These are phyloP conservation scores for Cryptococcus sp. DNA, from an alignment of 1,284 basidiomycete species.

Conservation along the genomic window DNA sequence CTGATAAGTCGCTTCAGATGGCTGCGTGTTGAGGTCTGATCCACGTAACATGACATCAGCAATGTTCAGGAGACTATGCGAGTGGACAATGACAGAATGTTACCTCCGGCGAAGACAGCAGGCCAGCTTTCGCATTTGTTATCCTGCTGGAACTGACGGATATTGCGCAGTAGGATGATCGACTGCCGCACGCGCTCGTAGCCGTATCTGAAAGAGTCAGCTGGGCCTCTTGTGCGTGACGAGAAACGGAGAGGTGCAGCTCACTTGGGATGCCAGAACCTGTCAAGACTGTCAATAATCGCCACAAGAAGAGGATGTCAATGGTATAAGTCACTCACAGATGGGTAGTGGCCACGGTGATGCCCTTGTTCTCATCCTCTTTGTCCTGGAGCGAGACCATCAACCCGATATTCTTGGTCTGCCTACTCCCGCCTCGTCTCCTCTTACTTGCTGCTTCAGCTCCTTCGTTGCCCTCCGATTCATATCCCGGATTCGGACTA, in stretches of 20 bases:
- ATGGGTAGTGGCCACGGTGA: conserved; percentile 70
- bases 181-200: conserved; percentile 80
- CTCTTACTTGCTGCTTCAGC: conserved; percentile 26
- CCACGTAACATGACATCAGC: conserved; percentile 8
- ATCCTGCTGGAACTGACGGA: conserved; percentile 61
- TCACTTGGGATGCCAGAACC: conserved; percentile 90
- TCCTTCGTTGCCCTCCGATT: conserved; percentile 25
- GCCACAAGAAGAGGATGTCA: background rate
- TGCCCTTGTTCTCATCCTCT: conserved; percentile 48
- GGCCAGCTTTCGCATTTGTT: conserved; percentile 65
- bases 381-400: conserved; percentile 66
- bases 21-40: conserved; percentile 89
- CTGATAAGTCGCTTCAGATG: conserved; percentile 80
- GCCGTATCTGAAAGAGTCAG: conserved; percentile 61
- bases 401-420: conserved; percentile 79
- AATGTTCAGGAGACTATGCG: background rate
- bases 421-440: conserved; percentile 63
- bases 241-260: conserved; percentile 28
- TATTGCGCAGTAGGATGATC: conserved; percentile 65
- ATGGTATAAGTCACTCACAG: conserved; percentile 35
- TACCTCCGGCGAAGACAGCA: conserved; percentile 79
- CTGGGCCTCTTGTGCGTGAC: background rate
- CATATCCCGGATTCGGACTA: conserved; percentile 39
- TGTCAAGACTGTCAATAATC: conserved; percentile 19
- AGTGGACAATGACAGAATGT: conserved; percentile 1